Evolutionary conservation across 257 asterid genomes (phyloP).

Genomic region (Gentiana macrophylla): DNA sequence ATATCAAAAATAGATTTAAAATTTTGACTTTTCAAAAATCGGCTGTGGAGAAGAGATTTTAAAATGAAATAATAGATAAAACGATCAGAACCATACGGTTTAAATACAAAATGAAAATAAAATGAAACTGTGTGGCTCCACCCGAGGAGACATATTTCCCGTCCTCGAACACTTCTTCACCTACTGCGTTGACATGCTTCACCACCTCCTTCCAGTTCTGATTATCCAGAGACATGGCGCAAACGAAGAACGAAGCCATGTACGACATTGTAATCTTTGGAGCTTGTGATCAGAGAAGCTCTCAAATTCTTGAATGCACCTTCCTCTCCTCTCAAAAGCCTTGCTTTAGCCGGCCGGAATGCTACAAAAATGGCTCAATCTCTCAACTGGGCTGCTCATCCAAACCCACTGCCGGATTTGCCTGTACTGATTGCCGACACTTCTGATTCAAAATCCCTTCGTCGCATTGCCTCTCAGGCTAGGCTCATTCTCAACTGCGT

Average conservation of each 20-base stretch:
- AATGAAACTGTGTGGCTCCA: too few species aligned
- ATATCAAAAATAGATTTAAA: too few species aligned
- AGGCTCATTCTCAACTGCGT: conserved; percentile 62
- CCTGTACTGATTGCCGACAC: conserved; percentile 70
- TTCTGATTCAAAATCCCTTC: conserved; percentile 48
- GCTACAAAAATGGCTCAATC: conserved; percentile 45
- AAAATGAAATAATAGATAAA: too few species aligned
- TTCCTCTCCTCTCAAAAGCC: conserved; percentile 49
- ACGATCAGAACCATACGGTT: too few species aligned
- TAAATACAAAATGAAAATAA: too few species aligned
- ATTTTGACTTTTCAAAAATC: too few species aligned
- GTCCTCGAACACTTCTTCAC: too few species aligned
- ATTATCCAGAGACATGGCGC: too few species aligned
- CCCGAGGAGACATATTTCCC: too few species aligned
- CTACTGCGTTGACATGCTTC: too few species aligned
- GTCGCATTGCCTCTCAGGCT: conserved; percentile 47
- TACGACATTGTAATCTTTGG: conserved; percentile 69
- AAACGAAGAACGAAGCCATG: neutral
- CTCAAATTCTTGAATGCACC: conserved; percentile 68
- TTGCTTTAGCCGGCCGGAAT: conserved; percentile 81
- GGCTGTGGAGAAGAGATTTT: too few species aligned
- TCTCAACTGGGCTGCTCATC: conserved; percentile 59
- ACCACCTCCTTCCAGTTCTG: too few species aligned
- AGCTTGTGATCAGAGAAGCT: conserved; percentile 73
- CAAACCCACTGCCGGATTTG: conserved; percentile 39